Evolutionary conservation across 2,329 filamentous ascomycete genomes (phyloP), one percentile per base, ranked within the genome.

Genomic region (Davidsoniella eucalypti): DNA sequence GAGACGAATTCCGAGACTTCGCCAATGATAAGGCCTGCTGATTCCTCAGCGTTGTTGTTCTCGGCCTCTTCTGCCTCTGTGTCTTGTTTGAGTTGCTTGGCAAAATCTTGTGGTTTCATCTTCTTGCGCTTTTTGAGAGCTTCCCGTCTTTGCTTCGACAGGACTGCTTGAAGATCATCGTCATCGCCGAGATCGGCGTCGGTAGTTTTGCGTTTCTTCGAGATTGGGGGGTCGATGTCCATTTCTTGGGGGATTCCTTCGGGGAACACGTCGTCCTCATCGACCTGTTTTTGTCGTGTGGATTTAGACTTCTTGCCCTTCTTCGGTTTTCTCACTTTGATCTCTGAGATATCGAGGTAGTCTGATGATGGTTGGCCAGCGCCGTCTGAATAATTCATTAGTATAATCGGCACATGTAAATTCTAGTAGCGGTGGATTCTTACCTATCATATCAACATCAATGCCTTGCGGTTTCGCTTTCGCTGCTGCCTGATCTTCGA

Each of bases 1-100:
- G 87, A 83, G 26, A 98, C 84, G 58, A 98, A 98, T 58, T 94
- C 88, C 0, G 87, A 87, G 0, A 90, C 94, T 61, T 95, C 92
- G 54, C 95, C 90, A 52, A 98, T 88, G n/a, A 95, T 76, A 1
- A 98, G 69, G 1, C 87, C 90, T 26, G 66, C 67, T 2, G 58
- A 61, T 39, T 65, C 61, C 4, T 53, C 56, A 23, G 60, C 62
- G 21, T 59, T 63, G 5, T 59, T 58, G 8, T 33, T 33, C 2
- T 69, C 69, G 33, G 68, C 67, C 47, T 74, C 70, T 40, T 72
- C 69, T 8, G 65, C 60, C 3, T 76, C 69, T 0, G 73, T 67
- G 21, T 73, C 73, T 26, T 80, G 75, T 17, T 78, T 80, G 38
- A 98, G 68, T 59, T 92, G 84, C 56, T 80, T 79, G 16, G 85